Percentiles rank a stretch among this genome's conserved stretches.
Conservation (phyloP, 1,139 yeast species). For the Saccharomyces hybrid region DNA sequence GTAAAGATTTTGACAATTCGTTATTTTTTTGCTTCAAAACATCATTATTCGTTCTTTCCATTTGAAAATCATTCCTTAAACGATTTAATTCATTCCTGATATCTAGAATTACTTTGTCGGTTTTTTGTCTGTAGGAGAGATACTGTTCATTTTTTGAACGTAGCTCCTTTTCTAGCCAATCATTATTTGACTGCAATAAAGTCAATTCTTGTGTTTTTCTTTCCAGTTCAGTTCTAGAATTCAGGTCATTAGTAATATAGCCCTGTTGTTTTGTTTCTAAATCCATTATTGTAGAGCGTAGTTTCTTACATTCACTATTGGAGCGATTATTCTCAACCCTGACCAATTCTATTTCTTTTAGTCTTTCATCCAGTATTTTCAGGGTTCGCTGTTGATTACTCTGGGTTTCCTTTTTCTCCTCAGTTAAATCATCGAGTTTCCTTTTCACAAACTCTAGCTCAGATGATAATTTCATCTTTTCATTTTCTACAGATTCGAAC, state of each 20-base stretch:
- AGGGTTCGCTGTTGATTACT: constrained; percentile 15
- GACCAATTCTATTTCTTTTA: constrained; percentile 7
- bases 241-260: constrained; percentile 29
- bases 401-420: constrained; percentile 41
- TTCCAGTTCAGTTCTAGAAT: constrained; percentile 35
- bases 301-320: constrained; percentile 22
- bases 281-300: constrained; percentile 31
- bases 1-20: constrained; percentile 11
- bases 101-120: constrained; percentile 33
- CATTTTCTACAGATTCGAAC: neutral
- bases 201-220: constrained; percentile 35
- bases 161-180: constrained; percentile 19
- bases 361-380: constrained; percentile 29
- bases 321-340: constrained; percentile 5
- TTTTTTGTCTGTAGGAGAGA: constrained; percentile 34
- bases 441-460: neutral
- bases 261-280: constrained; percentile 34
- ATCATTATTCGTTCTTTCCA: constrained; percentile 11
- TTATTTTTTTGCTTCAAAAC: constrained; percentile 9
- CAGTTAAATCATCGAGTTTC: constrained; percentile 24
- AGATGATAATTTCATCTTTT: neutral
- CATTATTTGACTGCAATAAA: constrained; percentile 25
- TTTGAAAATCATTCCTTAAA: constrained; percentile 11
- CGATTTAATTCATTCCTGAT: neutral
- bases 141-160: constrained; percentile 31